Evolutionary conservation across 768 basidiomycete species (phyloP), one percentile per base, ranked within the genome.

Genomic region (Leccinum disarticulatum): DNA sequence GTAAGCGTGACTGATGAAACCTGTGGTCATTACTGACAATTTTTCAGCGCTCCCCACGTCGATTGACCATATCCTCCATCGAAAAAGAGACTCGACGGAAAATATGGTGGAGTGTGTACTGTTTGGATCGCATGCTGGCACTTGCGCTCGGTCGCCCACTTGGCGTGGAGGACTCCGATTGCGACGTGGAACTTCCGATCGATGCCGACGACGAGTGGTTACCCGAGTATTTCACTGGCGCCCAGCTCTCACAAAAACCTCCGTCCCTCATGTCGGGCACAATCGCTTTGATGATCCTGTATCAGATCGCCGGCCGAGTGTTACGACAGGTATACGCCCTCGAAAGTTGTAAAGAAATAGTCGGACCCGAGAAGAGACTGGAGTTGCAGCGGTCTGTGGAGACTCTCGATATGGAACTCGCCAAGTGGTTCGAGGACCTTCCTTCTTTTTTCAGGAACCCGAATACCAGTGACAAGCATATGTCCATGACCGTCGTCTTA

Each of bases 91-190:
- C 91, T 0, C 85, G 93, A 31, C 81, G 88, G 62, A 93, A 95
- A 76, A 88, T 95, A 54, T 95, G 94, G 94, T 95, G 94, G 92
- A 87, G 90, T 47, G 91, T 95, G 28, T 96, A 96, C 68, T 87
- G 87, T 27, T 79, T 96, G 53, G 94, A 91, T 73, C 87, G 93
- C 53, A 94, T 95, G 91, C 87, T 96, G 19, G 94, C 94, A 25
- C 84, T 95, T 55, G 88, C 93, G 14, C 80, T 96, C 14, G 94
- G 94, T 51, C 83, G 94, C 10, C 94, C 94, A 3, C 82, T 95
- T 57, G 94, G 92, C 28, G 80, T 93, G 62, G 91, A 94, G 66
- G 94, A 96, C 73, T 79, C 86, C 11, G 94, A 96, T 71, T 94
- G 93, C 67, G 94, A 96, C 69, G 90, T 91, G 33, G 92, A 95